Evolutionary conservation across 2,329 filamentous ascomycete species (phyloP).

Genomic region (Phaeosphaeria sp.): DNA sequence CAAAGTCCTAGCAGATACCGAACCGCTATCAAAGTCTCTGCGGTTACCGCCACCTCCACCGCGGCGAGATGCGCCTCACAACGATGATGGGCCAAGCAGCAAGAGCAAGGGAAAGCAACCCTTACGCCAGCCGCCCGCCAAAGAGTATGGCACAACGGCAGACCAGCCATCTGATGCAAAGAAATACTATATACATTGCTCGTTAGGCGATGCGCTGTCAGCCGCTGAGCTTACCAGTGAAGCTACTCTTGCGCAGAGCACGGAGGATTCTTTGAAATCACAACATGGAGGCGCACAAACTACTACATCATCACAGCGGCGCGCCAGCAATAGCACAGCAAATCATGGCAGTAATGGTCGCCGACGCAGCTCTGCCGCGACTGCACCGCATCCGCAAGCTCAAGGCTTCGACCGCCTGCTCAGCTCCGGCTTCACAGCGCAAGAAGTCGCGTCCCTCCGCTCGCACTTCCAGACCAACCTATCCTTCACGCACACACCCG

Average conservation of each 20-base stretch:
- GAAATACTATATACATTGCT: constrained; percentile 90
- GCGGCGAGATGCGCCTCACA: constrained; percentile 40
- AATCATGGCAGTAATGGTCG: constrained; percentile 15
- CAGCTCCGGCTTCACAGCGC: constrained; percentile 77
- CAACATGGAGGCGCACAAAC: constrained; percentile 28
- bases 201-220: constrained; percentile 78
- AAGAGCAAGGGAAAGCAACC: constrained; percentile 73
- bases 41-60: constrained; percentile 65
- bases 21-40: constrained; percentile 72
- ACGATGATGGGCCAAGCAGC: constrained; percentile 28
- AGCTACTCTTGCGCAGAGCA: constrained; percentile 52
- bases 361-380: constrained; percentile 37
- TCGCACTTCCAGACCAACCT: constrained; percentile 90
- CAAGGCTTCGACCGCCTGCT: constrained; percentile 90
- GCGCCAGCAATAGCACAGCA: constrained; percentile 19
- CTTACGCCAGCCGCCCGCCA: constrained; percentile 54
- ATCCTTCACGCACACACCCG: constrained; percentile 80
- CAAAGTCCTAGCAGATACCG: constrained; percentile 78
- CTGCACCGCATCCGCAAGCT: constrained; percentile 70
- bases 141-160: constrained; percentile 22
- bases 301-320: constrained; percentile 15
- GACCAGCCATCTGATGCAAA: constrained; percentile 41
- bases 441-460: constrained; percentile 83
- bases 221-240: constrained; percentile 73
- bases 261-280: constrained; percentile 47